Evolutionary conservation across 805 yeast genomes (phyloP).

Genomic region (Wickerhamiella kurtzmanii): DNA sequence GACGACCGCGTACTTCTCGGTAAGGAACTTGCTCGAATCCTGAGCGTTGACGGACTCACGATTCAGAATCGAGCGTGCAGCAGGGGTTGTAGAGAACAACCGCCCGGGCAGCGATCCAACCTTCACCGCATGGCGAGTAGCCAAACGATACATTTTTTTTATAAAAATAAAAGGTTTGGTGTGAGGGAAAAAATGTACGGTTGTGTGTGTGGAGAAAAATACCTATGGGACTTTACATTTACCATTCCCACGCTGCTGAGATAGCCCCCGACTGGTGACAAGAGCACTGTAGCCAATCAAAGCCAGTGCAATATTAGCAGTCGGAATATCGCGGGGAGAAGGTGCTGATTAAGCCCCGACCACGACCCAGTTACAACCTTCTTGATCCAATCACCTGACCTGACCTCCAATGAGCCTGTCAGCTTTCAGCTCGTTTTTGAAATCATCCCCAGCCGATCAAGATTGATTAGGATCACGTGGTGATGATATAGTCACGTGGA

Average conservation of each 20-base stretch:
- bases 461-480: too few relatives aligned
- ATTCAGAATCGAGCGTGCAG: neutral
- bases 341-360: neutral
- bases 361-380: too few relatives aligned
- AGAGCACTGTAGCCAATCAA: neutral
- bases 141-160: neutral
- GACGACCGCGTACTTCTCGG: constrained; percentile 72
- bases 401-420: too few relatives aligned
- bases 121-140: neutral
- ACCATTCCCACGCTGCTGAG: neutral
- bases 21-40: constrained; percentile 40
- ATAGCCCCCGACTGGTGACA: neutral
- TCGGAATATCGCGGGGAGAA: neutral
- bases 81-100: neutral
- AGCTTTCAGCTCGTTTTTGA: too few relatives aligned
- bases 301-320: neutral
- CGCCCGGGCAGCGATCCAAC: neutral
- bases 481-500: too few relatives aligned
- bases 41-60: constrained; percentile 22
- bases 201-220: neutral
- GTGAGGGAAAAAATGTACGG: too few relatives aligned
- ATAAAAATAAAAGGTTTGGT: too few relatives aligned
- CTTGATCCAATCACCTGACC: too few relatives aligned
- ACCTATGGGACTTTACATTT: neutral
- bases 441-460: too few relatives aligned